phyloP scores from a whole-genome alignment of 2,329 filamentous ascomycete species.

The Geosmithia flava region DNA sequence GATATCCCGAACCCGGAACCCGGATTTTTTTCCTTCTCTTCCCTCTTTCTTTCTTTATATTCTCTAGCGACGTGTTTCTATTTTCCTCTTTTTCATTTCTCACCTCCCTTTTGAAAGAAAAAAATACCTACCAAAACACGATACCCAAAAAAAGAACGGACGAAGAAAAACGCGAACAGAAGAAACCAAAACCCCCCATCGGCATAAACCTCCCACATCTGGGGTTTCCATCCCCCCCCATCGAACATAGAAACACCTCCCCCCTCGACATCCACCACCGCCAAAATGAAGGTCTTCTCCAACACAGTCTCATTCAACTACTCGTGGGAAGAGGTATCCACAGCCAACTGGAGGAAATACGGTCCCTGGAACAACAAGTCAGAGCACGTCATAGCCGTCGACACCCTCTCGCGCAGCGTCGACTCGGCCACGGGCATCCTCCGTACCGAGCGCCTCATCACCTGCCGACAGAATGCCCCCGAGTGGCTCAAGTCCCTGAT shows the following conservation, averaged over 20 bases:
- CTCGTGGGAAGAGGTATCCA: slow-evolving; percentile 96
- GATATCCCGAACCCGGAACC: background rate
- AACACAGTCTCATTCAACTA: slow-evolving; percentile 87
- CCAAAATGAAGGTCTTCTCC: slow-evolving; percentile 86
- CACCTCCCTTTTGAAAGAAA: too few species aligned
- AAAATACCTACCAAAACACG: background rate
- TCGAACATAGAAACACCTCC: background rate
- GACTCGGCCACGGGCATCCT: slow-evolving; percentile 46
- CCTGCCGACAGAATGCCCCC: slow-evolving; percentile 51
- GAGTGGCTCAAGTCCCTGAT: slow-evolving; percentile 74
- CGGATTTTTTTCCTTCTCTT: background rate
- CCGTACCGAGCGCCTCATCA: slow-evolving; percentile 50
- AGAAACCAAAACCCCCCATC: too few species aligned
- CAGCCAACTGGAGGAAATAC: slow-evolving; percentile 97
- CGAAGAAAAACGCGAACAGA: background rate
- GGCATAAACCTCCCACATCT: background rate
- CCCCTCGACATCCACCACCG: slow-evolving; percentile 5
- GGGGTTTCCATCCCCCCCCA: background rate
- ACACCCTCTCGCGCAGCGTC: slow-evolving; percentile 66
- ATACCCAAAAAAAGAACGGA: background rate
- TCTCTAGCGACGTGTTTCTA: background rate
- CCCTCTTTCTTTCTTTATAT: background rate
- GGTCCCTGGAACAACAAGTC: slow-evolving; percentile 98
- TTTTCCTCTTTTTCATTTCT: background rate
- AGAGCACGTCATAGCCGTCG: slow-evolving; percentile 91